Percentiles rank a stretch among this genome's conserved stretches.
phyloP scores from a whole-genome alignment of 345 rosid genomes.

The Laguncularia racemosa region DNA sequence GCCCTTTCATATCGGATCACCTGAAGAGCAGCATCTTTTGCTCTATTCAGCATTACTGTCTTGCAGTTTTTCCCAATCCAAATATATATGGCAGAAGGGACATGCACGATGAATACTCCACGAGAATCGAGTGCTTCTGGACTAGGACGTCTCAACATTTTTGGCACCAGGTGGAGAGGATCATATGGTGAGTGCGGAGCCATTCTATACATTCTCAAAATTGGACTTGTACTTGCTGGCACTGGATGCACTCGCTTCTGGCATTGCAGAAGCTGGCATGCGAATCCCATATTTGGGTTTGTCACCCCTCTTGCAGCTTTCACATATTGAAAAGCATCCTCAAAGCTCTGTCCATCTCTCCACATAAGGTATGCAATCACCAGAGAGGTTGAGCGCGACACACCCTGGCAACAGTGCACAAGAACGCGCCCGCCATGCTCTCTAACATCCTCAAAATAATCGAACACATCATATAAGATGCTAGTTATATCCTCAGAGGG shows the following conservation, averaged over 20 bases:
- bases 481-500: constrained; percentile 72
- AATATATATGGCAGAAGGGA: constrained; percentile 49
- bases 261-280: constrained; percentile 70
- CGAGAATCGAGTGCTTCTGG: constrained; percentile 50
- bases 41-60: constrained; percentile 36
- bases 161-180: constrained; percentile 72
- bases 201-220: constrained; percentile 56
- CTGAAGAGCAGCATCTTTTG: constrained; percentile 58
- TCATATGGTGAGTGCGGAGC: constrained; percentile 76
- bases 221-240: constrained; percentile 49
- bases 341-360: constrained; percentile 70
- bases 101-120: constrained; percentile 54
- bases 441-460: constrained; percentile 71
- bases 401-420: constrained; percentile 72
- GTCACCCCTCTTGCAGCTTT: constrained; percentile 71
- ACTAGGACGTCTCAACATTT: constrained; percentile 39
- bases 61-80: constrained; percentile 54
- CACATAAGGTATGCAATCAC: constrained; percentile 78
- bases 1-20: constrained; percentile 56
- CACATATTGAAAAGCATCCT: constrained; percentile 63
- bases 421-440: constrained; percentile 62
- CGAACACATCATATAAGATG: constrained; percentile 65
- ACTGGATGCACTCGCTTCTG: constrained; percentile 68
- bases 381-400: constrained; percentile 56
- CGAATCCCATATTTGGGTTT: constrained; percentile 70